Conservation (phyloP, 495 filamentous ascomycete species). For the Collariella sp. region DNA sequence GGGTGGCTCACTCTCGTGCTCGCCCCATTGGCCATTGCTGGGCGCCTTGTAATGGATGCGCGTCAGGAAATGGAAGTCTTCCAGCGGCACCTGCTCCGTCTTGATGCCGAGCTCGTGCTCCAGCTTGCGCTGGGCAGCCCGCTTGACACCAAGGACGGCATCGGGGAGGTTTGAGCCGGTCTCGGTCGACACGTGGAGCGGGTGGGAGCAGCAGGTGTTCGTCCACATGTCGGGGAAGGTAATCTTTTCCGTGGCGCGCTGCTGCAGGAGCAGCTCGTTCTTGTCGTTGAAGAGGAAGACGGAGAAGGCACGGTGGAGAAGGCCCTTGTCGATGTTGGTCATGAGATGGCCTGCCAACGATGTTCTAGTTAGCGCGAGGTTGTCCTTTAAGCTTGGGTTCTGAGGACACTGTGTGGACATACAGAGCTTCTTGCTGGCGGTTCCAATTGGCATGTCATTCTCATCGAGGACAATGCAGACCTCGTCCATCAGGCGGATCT, state of each 20-base stretch:
- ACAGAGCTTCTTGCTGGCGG: conserved; percentile 98
- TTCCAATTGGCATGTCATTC: conserved; percentile 88
- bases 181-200: conserved; percentile 82
- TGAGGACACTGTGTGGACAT: conserved; percentile 24
- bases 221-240: conserved; percentile 99
- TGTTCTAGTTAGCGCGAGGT: conserved; percentile 8
- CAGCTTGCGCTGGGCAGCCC: conserved; percentile 85
- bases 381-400: not conserved
- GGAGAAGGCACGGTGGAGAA: conserved; percentile 95
- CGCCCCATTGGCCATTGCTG: conserved; percentile 95
- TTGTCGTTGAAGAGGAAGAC: conserved; percentile 95
- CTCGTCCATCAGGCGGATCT: conserved; percentile 97
- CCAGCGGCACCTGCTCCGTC: conserved; percentile 78
- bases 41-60: conserved; percentile 97
- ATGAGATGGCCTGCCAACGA: conserved; percentile 77
- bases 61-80: conserved; percentile 89
- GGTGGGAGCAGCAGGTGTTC: conserved; percentile 99
- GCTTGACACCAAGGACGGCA: conserved; percentile 74
- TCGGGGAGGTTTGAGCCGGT: conserved; percentile 76
- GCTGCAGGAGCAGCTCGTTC: conserved; percentile 82
- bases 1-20: conserved; percentile 82
- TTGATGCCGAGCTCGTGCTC: conserved; percentile 93
- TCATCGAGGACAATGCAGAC: conserved; percentile 95
- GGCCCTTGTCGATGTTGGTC: conserved; percentile 91
- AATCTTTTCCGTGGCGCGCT: conserved; percentile 94